phyloP scores from a whole-genome alignment of 116 monocot species.

The Trichopus zeylanicus region DNA sequence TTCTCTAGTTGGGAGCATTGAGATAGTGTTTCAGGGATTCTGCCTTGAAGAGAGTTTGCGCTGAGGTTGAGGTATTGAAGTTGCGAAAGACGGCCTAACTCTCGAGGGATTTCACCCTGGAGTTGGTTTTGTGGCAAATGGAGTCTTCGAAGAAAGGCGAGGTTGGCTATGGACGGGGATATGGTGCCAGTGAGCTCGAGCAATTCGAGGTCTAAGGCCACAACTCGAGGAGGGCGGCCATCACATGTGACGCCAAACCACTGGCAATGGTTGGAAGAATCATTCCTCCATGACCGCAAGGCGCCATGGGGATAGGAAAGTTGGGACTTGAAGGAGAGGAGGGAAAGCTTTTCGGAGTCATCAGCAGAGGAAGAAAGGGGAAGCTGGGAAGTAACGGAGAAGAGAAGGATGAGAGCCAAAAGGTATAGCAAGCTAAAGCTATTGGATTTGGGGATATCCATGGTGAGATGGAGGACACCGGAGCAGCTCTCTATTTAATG shows the following conservation, averaged over 20 bases:
- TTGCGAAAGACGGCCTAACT: not conserved
- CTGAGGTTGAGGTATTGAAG: not conserved
- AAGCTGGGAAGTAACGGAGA: too few relatives aligned
- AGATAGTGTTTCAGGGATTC: constrained; percentile 5
- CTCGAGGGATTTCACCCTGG: not conserved
- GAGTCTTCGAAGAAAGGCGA: not conserved
- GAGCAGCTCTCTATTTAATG: too few relatives aligned
- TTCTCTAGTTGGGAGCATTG: too few relatives aligned
- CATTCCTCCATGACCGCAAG: not conserved
- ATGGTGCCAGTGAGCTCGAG: not conserved
- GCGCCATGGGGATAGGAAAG: constrained; percentile 3
- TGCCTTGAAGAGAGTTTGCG: not conserved
- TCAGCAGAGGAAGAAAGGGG: too few relatives aligned
- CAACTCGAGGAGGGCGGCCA: not conserved
- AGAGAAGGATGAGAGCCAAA: too few relatives aligned
- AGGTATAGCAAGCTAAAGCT: too few relatives aligned
- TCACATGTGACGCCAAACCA: not conserved
- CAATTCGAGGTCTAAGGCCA: not conserved
- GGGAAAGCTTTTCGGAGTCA: not conserved
- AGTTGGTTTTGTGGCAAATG: not conserved
- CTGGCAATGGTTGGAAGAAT: not conserved
- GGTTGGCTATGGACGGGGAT: not conserved
- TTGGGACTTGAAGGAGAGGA: not conserved
- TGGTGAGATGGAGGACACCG: too few relatives aligned
- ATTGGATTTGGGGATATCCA: too few relatives aligned